Conservation (phyloP, 768 basidiomycete genomes). For the Leccinum truebloodii region DNA sequence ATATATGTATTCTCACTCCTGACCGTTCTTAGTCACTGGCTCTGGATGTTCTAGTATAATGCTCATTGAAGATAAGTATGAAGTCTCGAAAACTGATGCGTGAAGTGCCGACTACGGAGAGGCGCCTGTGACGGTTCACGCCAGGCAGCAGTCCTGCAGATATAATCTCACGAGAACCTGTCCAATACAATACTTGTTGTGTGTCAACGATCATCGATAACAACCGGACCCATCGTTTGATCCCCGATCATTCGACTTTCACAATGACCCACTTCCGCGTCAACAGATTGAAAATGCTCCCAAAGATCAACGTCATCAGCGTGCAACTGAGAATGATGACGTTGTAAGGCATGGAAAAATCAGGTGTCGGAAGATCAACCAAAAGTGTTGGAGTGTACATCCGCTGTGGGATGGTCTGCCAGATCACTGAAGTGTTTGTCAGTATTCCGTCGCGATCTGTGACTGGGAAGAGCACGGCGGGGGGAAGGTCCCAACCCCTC, state of each 20-base stretch:
- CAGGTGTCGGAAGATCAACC: conserved; percentile 94
- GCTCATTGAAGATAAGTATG: neutral
- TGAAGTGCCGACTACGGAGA: neutral
- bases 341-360: conserved; percentile 99
- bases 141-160: neutral
- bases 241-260: conserved; percentile 24
- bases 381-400: conserved; percentile 84
- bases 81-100: neutral
- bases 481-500: conserved; percentile 91
- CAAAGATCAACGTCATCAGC: conserved; percentile 90
- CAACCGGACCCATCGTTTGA: neutral
- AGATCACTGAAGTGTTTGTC: conserved; percentile 4
- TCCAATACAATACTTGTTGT: neutral
- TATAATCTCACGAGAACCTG: neutral
- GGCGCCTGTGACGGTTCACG: neutral
- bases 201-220: neutral
- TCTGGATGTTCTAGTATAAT: neutral
- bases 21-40: neutral
- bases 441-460: neutral
- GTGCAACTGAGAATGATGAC: conserved; percentile 97
- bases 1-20: neutral
- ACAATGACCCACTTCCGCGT: conserved; percentile 77
- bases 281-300: conserved; percentile 85
- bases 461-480: conserved; percentile 67
- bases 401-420: conserved; percentile 29